Evolutionary conservation across 441 rosid species (phyloP), one percentile per base, ranked within the genome.

Genomic region (Croton setiger): DNA sequence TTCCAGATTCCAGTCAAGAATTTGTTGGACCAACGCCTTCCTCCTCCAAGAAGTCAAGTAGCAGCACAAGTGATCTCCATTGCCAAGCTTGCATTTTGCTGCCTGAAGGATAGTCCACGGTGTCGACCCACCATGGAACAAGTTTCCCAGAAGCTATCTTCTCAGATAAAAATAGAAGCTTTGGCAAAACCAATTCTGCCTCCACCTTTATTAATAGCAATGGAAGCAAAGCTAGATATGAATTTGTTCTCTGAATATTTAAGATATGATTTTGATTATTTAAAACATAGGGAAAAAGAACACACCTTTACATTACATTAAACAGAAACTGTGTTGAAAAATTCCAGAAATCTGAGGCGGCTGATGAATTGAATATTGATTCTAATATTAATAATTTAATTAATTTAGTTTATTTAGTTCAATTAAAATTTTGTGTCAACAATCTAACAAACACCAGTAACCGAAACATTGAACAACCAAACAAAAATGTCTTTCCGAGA

Each of bases 21-120:
- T 61, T 1, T 61, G 17, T 11, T 61, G 12, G 65, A 61, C 17
- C 65, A 61, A 43, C n/a, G 65, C 49, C 8, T 61, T 8, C 51
- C 58, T 20, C 58, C 4, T 7, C 58, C 58, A 10, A 53, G 33
- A 53, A 53, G 20, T 53, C 31, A 53, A 53, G 33, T 20, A 53
- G 31, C 58, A 9, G 58, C 11, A 20, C 14, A 53, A 53, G 35
- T 53, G 14, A 11, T 53, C 31, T 53, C 58, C 31, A 10, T 53
- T 21, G 58, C 31, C 33, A 21, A 53, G 31, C 2, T 53, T 9
- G 31, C 58, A 53, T 53, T 53, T 53, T 27, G 33, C 31, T 53
- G 58, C 33, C 58, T 53, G 3, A 27, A 20, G 21, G 15, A 11
- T 23, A 53, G 21, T 53, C 58, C 58, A 53, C 6, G 3, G 14